A percentile compares a stretch with the other conserved stretches of the same genome.
phyloP scores from a whole-genome alignment of 257 asterid genomes.

The Solanum tarapatanum region DNA sequence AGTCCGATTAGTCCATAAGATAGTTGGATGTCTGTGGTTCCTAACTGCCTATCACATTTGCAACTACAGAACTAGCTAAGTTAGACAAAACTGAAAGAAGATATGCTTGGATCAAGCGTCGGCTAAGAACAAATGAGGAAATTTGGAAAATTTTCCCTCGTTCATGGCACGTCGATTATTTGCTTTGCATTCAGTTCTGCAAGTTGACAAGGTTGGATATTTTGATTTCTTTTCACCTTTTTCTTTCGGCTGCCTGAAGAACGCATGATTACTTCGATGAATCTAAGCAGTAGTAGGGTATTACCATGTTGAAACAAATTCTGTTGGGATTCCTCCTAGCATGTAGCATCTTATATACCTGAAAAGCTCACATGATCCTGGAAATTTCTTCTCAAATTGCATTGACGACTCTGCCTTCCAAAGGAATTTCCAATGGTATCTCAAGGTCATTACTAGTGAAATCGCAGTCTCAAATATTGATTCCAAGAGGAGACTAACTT shows the following conservation, averaged over 20 bases:
- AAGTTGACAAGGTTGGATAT: slow-evolving; percentile 79
- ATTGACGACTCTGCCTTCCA: not conserved
- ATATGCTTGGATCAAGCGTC: slow-evolving; percentile 95
- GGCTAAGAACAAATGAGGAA: slow-evolving; percentile 88
- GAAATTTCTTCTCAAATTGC: not conserved
- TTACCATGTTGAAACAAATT: not conserved
- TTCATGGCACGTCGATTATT: slow-evolving; percentile 87
- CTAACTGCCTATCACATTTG: slow-evolving; percentile 6
- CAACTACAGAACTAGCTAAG: slow-evolving; percentile 67
- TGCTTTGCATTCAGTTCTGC: slow-evolving; percentile 97
- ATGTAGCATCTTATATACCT: not conserved
- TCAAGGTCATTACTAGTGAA: not conserved
- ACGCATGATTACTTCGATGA: not conserved
- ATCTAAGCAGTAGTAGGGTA: not conserved
- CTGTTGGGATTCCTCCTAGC: not conserved
- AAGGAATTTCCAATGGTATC: not conserved
- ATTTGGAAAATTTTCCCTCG: slow-evolving; percentile 91
- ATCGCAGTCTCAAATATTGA: not conserved
- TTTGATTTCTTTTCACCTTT: not conserved
- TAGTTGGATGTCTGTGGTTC: slow-evolving; percentile 10
- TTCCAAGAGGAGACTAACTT: not conserved
- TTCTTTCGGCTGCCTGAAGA: not conserved
- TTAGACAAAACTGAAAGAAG: slow-evolving; percentile 91
- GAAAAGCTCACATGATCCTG: not conserved
- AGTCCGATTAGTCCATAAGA: not conserved